Conservation (phyloP, 1,139 yeast genomes). For the Hansenula lynferdii region DNA sequence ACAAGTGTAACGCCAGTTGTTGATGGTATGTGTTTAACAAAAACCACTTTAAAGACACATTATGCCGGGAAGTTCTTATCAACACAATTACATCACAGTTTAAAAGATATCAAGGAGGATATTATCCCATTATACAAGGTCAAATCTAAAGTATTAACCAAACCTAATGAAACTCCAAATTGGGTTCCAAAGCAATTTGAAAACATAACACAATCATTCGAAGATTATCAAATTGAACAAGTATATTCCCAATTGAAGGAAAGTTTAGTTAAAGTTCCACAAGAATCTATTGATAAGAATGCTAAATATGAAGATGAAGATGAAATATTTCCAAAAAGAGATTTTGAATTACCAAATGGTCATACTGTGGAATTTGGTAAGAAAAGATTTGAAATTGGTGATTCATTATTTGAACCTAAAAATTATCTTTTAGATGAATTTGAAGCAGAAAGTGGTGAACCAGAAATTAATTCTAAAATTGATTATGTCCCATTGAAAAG, state of each 20-base stretch:
- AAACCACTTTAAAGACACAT: conserved; percentile 62
- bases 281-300: conserved; percentile 13
- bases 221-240: conserved; percentile 26
- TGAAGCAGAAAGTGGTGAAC: conserved; percentile 22
- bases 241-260: conserved; percentile 61
- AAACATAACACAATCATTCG: conserved; percentile 36
- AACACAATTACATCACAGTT: conserved; percentile 31
- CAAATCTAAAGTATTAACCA: conserved; percentile 17
- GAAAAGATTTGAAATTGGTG: conserved; percentile 69
- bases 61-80: conserved; percentile 59
- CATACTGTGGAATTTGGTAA: conserved; percentile 43
- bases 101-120: conserved; percentile 13
- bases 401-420: conserved; percentile 67
- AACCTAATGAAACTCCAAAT: conserved; percentile 18
- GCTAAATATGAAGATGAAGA: conserved; percentile 10
- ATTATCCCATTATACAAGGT: conserved; percentile 24
- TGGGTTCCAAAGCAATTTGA: conserved; percentile 22
- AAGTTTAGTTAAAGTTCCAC: conserved; percentile 43
- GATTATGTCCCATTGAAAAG: conserved; percentile 75
- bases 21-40: conserved; percentile 84
- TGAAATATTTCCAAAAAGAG: conserved; percentile 31
- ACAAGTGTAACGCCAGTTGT: conserved; percentile 87
- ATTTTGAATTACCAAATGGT: conserved; percentile 82
- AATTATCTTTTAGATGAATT: conserved; percentile 28
- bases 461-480: conserved; percentile 27